phyloP scores from a whole-genome alignment of 495 filamentous ascomycete species.

The Acidomyces sp. region DNA sequence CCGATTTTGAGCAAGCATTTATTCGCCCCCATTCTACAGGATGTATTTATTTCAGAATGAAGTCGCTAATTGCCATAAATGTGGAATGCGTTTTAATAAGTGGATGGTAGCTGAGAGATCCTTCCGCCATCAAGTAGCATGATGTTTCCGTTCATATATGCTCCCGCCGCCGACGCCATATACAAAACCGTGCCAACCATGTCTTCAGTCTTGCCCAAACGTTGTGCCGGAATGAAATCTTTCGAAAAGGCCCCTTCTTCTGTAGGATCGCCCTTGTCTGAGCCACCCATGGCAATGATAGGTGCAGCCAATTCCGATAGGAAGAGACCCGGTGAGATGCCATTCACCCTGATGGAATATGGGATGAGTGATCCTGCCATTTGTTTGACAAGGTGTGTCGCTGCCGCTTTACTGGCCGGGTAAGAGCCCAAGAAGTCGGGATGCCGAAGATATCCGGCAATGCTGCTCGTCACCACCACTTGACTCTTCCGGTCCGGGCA shows the following conservation, averaged over 20 bases:
- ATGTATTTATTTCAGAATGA: too few species aligned
- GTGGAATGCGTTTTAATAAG: constrained; percentile 25
- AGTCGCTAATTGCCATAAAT: too few species aligned
- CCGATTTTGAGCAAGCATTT: too few species aligned
- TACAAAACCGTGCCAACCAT: constrained; percentile 30
- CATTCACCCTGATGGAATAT: constrained; percentile 26
- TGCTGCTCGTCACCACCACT: constrained; percentile 27
- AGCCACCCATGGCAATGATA: constrained; percentile 13
- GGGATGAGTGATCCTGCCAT: constrained; percentile 23
- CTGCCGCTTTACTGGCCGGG: constrained; percentile 30
- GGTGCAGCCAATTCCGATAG: constrained; percentile 24
- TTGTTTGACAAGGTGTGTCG: constrained; percentile 27
- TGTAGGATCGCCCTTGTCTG: constrained; percentile 4
- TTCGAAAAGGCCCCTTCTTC: constrained; percentile 18
- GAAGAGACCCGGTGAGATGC: constrained; percentile 21
- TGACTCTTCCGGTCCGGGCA: constrained; percentile 26
- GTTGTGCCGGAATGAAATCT: constrained; percentile 24
- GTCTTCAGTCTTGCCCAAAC: constrained; percentile 26
- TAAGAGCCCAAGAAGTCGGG: constrained; percentile 11
- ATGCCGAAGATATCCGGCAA: constrained; percentile 24
- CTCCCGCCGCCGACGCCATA: constrained; percentile 24
- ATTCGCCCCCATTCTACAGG: too few species aligned
- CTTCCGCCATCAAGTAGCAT: constrained; percentile 30
- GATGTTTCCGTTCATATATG: constrained; percentile 29
- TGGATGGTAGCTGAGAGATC: constrained; percentile 20